Base-by-base conservation (phyloP, 192 early-diverging fungal species). In the Coemansia sp. region DNA sequence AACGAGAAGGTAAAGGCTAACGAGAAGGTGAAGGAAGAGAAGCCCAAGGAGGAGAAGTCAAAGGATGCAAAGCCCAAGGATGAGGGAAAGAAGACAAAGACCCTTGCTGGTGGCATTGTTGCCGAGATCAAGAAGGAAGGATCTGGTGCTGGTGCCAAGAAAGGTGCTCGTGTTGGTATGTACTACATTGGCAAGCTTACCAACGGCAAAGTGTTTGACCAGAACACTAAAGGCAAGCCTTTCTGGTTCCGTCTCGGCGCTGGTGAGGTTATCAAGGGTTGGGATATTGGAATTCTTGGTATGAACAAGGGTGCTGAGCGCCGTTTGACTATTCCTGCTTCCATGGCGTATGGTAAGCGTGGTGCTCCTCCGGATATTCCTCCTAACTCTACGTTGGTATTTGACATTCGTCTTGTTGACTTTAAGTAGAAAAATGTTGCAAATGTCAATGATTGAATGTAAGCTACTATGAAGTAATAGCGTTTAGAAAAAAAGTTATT, bases 351-450 rank as follows among this genome's bases (percentile, higher is more conserved):
- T 54, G 87, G 88, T 28, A 74, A 82, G 60, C 87, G 86, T 61
- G 96, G 96, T 66, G 94, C 95, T 66, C 94, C 95, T 34, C 95
- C 95, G 69, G 93, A 96, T 66, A 97, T 98, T 78, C 91, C 91
- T 18, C 74, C 73, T 47, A 94, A 96, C 83, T 87, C 93, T 19
- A 94, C 92, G 53, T 85, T 98, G 50, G 83, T 88, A 54, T 98
- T 98, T 75, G 92, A 94, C 77, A 88, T 96, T 60, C 93, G 94
- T 82, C 75, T 96, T 54, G 78, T 94, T 31, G 81, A 82, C 28
- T 76, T 88, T 62, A 89, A 88, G 78, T 83, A 86, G 47, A 38
- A 19, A 3, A 7, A 31, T 7, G 30, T n/a, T n/a, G n/a, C n/a
- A n/a, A n/a, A n/a, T n/a, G n/a, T n/a, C n/a, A n/a, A n/a, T n/a